Evolutionary conservation across 2,329 filamentous ascomycete species (phyloP).

Genomic region (Hansfordia pulvinata): DNA sequence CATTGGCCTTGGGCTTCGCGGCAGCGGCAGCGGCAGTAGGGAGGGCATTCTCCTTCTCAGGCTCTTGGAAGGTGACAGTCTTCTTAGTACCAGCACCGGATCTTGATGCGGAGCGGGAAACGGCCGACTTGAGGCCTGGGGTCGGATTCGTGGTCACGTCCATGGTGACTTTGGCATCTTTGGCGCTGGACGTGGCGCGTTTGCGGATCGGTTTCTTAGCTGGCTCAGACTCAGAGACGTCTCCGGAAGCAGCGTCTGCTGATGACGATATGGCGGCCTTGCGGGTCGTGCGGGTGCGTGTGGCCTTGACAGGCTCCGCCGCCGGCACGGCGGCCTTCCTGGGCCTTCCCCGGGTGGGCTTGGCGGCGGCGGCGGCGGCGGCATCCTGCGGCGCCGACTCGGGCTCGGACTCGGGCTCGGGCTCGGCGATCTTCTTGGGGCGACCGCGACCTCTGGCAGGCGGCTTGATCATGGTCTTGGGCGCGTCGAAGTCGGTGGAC

Average conservation of each 20-base stretch:
- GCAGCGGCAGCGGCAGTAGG: conserved; percentile 20
- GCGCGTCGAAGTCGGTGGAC: too few relatives aligned
- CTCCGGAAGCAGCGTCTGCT: conserved; percentile 13
- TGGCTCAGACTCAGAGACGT: conserved; percentile 14
- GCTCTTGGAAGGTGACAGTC: conserved; percentile 49
- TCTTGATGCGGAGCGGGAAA: conserved; percentile 15
- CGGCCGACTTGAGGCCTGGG: conserved; percentile 25
- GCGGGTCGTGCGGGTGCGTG: conserved; percentile 17
- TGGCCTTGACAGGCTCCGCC: conserved; percentile 13
- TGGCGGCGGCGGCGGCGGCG: conserved; percentile 12
- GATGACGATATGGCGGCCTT: conserved; percentile 9
- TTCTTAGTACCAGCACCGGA: conserved; percentile 28
- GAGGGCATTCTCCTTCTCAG: conserved; percentile 49
- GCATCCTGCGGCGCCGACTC: conserved; percentile 15
- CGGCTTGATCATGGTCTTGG: conserved; percentile 17
- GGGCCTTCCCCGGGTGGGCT: conserved; percentile 27
- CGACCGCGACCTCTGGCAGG: conserved; percentile 29
- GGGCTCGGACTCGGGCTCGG: conserved; percentile 12
- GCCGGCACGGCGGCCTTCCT: conserved; percentile 21
- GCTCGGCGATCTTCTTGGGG: conserved; percentile 25
- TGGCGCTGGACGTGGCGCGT: conserved; percentile 19
- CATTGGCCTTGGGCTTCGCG: conserved; percentile 15
- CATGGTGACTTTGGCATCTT: conserved; percentile 26
- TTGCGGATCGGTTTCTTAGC: conserved; percentile 22
- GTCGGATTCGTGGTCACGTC: conserved; percentile 17